A percentile compares a stretch with the other conserved stretches of the same genome.
phyloP scores from a whole-genome alignment of 2,329 filamentous ascomycete genomes.

The Gaeumannomyces sp. region DNA sequence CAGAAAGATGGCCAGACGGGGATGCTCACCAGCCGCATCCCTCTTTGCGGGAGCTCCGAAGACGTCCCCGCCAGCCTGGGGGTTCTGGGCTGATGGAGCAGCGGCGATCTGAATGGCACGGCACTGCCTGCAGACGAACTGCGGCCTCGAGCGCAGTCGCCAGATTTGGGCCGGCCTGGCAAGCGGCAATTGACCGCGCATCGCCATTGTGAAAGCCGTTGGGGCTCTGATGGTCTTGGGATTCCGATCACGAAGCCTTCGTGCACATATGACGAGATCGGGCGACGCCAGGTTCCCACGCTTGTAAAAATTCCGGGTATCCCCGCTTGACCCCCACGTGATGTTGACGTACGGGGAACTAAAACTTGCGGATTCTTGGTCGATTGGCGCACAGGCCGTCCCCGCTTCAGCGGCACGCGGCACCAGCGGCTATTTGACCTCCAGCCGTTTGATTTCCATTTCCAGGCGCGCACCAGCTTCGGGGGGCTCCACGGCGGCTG shows the following conservation, averaged over 20 bases:
- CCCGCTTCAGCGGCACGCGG: too few relatives aligned
- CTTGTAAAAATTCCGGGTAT: background rate
- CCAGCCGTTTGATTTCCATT: background rate
- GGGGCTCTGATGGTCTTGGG: background rate
- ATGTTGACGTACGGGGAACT: background rate
- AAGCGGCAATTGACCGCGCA: slow-evolving; percentile 39
- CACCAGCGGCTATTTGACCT: too few relatives aligned
- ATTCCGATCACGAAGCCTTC: background rate
- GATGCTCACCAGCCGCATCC: slow-evolving; percentile 44
- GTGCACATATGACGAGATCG: background rate
- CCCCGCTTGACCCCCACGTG: background rate
- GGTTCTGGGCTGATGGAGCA: slow-evolving; percentile 50
- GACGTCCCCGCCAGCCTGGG: slow-evolving; percentile 44
- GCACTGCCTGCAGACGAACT: slow-evolving; percentile 48
- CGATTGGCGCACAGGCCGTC: background rate
- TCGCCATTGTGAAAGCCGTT: slow-evolving; percentile 21
- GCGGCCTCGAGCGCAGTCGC: slow-evolving; percentile 20
- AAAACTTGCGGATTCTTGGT: background rate
- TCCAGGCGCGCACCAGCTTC: background rate
- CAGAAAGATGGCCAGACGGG: background rate
- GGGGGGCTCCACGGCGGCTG: too few relatives aligned
- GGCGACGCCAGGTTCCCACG: background rate
- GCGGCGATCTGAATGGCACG: slow-evolving; percentile 58
- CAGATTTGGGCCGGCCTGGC: slow-evolving; percentile 28
- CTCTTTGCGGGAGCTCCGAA: slow-evolving; percentile 42